Conservation (phyloP, 2,329 filamentous ascomycete genomes). For the Aspergillus sp. region DNA sequence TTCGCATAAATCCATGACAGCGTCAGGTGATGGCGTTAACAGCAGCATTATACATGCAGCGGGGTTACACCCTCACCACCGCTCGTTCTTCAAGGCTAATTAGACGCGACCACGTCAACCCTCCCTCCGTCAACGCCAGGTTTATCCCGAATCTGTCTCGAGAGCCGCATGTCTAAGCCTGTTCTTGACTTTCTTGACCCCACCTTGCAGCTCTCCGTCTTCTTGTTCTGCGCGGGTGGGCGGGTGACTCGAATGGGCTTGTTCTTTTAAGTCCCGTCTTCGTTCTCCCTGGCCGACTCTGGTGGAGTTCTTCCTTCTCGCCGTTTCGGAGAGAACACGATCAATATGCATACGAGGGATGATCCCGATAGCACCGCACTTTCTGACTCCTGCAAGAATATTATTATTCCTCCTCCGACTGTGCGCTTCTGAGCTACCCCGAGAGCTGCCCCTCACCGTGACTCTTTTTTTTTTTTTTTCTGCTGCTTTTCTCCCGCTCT, state of each 20-base stretch:
- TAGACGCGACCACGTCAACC: slow-evolving; percentile 33
- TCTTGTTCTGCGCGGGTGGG: slow-evolving; percentile 9
- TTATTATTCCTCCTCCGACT: slow-evolving; percentile 10
- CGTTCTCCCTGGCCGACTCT: background rate
- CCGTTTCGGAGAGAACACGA: slow-evolving; percentile 7
- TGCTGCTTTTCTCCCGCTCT: background rate
- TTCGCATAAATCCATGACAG: background rate
- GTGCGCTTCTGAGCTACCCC: slow-evolving; percentile 18
- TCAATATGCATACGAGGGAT: slow-evolving; percentile 18
- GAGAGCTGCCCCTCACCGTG: slow-evolving; percentile 16
- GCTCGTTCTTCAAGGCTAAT: slow-evolving; percentile 15
- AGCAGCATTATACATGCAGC: background rate
- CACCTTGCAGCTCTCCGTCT: slow-evolving; percentile 14
- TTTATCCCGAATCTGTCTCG: slow-evolving; percentile 9
- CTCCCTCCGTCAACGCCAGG: slow-evolving; percentile 13
- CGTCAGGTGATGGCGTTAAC: slow-evolving; percentile 2
- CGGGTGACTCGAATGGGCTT: slow-evolving; percentile 7
- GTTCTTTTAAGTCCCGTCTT: background rate
- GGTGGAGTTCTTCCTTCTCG: slow-evolving; percentile 1
- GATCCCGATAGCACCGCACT: slow-evolving; percentile 19
- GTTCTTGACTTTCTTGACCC: slow-evolving; percentile 11
- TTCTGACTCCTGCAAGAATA: slow-evolving; percentile 11
- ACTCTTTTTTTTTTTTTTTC: background rate
- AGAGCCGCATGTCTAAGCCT: slow-evolving; percentile 17
- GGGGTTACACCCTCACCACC: slow-evolving; percentile 8